phyloP scores from a whole-genome alignment of 805 yeast species.

The Priceomyces carsonii region DNA sequence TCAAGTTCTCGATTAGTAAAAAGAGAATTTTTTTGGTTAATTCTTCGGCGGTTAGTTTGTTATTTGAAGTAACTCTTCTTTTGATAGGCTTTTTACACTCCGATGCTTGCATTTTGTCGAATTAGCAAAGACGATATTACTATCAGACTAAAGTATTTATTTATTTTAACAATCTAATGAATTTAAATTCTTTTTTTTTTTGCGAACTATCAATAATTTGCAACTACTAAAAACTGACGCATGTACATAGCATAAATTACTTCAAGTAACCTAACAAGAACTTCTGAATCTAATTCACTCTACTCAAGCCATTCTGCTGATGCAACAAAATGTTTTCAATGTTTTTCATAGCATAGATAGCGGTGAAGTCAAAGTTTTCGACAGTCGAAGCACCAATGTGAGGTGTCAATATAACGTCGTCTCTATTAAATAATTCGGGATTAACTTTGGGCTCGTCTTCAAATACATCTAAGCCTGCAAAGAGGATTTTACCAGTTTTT shows the following conservation, averaged over 20 bases:
- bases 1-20: constrained; percentile 21
- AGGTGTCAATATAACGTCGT: constrained; percentile 68
- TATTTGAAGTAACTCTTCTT: constrained; percentile 4
- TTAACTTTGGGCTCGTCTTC: constrained; percentile 61
- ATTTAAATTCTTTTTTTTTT: no score
- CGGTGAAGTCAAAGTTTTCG: constrained; percentile 54
- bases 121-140: no score
- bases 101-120: constrained; percentile 4
- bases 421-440: constrained; percentile 49
- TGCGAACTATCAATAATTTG: no score
- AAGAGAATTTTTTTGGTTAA: constrained; percentile 12
- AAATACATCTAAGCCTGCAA: constrained; percentile 76
- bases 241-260: no score
- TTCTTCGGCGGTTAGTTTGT: constrained; percentile 8
- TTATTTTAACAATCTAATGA: no score
- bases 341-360: constrained; percentile 54
- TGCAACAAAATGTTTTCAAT: constrained; percentile 45
- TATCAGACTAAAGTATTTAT: no score
- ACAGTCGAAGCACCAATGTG: constrained; percentile 71
- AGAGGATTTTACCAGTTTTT: constrained; percentile 56
- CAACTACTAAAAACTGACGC: no score
- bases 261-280: no score
- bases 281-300: constrained; percentile 23
- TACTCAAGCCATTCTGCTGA: constrained; percentile 38
- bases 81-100: constrained; percentile 6